Base-by-base conservation (phyloP, 805 yeast genomes). In the Lipomyces orientalis region DNA sequence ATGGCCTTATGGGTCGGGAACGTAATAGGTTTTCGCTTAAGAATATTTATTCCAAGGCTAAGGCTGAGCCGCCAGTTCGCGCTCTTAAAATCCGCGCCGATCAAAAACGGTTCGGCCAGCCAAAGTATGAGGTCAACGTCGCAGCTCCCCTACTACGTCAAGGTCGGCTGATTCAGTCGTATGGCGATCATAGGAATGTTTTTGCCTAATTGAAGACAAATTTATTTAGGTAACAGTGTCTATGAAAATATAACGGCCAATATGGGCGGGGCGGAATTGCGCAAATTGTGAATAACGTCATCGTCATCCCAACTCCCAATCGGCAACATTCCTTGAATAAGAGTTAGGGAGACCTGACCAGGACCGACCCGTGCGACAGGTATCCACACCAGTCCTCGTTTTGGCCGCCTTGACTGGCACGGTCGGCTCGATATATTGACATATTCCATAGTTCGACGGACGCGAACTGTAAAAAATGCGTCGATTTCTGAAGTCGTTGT, bases 401-500 rank as follows among this genome's bases (percentile, higher is more conserved):
- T 16, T 16, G 49, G 49, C 49, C 49, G 49, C 22, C 22, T n/a
- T 43, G 8, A 43, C 22, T 9, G 49, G 49, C 49, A 22, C 8
- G 16, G 22, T 43, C 49, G 49, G n/a, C 22, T n/a, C 49, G 3
- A 43, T 6, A 16, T 2, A 14, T n/a, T 43, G 16, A n/a, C n/a
- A 16, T 7, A 43, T 43, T 19, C 10, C 7, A 43, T 5, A 43
- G 16, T 43, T 43, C 6, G 22, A 43, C 16, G n/a, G 16, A 2
- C 7, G 22, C 49, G 49, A 43, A 43, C 22, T 19, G n/a, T 43
- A 43, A 19, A 37, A 16, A 9, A 39, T 46, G 43, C 37, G 34
- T 5, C 52, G 54, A 25, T 60, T 60, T 34, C 31, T 52, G 7
- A 60, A 34, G 52, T 58, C 61, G 16, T 60, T 60, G 25, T 34